Percentiles rank a stretch among this genome's conserved stretches.
These are phyloP conservation scores for Hansenula sp. DNA, from an alignment of 1,139 yeast genomes.

Conservation along the genomic window DNA sequence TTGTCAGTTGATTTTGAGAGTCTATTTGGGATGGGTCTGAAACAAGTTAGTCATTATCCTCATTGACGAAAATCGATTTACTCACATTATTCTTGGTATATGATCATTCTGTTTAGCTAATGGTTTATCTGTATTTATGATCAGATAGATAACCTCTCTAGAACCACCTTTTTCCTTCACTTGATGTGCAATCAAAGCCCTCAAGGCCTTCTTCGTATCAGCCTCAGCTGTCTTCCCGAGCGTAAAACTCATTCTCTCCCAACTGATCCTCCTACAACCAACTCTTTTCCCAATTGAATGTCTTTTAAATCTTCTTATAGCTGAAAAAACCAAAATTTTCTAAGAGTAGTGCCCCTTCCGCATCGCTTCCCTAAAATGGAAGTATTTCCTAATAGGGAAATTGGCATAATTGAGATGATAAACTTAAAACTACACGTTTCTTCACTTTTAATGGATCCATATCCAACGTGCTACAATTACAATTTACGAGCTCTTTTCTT, in stretches of 20 bases:
- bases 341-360: not conserved
- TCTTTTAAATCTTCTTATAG: too few species aligned
- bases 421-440: too few species aligned
- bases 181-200: constrained; percentile 27
- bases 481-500: too few species aligned
- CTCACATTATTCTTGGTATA: constrained; percentile 53
- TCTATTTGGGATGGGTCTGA: constrained; percentile 45
- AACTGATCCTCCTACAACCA: too few species aligned
- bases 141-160: constrained; percentile 34
- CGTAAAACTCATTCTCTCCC: not conserved
- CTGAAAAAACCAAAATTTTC: too few species aligned
- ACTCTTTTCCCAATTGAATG: too few species aligned
- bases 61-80: constrained; percentile 39
- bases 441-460: too few species aligned
- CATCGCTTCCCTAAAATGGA: too few species aligned
- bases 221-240: not conserved
- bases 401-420: too few species aligned
- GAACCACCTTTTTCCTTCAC: constrained; percentile 2
- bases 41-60: constrained; percentile 3
- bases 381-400: too few species aligned
- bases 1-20: constrained; percentile 42
- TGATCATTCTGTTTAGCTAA: constrained; percentile 48
- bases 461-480: too few species aligned
- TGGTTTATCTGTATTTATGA: constrained; percentile 49
- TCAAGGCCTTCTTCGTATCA: constrained; percentile 29